Evolutionary conservation across 192 early-diverging fungal species (phyloP), one percentile per base, ranked within the genome.

Genomic region (Geranomyces variabilis): DNA sequence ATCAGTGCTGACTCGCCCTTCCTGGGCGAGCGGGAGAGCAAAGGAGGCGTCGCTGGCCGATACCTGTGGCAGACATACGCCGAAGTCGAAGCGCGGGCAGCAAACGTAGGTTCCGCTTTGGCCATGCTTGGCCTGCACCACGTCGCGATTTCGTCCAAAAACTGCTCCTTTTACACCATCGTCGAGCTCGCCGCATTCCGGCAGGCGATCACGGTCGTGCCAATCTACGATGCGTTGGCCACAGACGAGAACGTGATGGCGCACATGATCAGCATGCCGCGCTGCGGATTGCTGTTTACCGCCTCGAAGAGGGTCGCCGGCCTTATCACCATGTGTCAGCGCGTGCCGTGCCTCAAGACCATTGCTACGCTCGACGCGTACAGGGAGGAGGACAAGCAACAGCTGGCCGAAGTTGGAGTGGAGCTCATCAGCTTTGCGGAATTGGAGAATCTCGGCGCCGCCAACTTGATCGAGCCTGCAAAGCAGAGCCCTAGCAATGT

Each of bases 161-260:
- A 93, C 80, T 81, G 90, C 5, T 83, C 89, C 17, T 91, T 93
- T 67, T 95, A 93, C 90, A 75, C 82, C 17, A 84, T 95, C 61
- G 71, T 87, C 14, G 89, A 92, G 67, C 81, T 85, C 46, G 93
- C 80, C 0, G 83, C 87, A 24, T 74, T 87, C 36, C 83, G 85
- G 47, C 90, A 93, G 29, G 29, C 19, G 9, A 26, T 28, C 22
- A 60, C 58, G 5, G 84, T 85, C n/a, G 92, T 93, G n/a, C 89
- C 94, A 13, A 77, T 96, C 13, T 94, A 93, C 79, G 93, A 93
- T 36, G 88, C 94, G 4, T 73, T 96, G 12, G 88, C 90, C 33
- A 73, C 72, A 7, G 80, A 89, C 9, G 84, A 86, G 1, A 82
- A 30, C 12, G 86, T 86, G 1, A 81, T 95, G 63, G 84, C 84